Evolutionary conservation across 202 grass and related monocot species (phyloP), one percentile per base, ranked within the genome.

Genomic region (Hordeum pubiflorum): DNA sequence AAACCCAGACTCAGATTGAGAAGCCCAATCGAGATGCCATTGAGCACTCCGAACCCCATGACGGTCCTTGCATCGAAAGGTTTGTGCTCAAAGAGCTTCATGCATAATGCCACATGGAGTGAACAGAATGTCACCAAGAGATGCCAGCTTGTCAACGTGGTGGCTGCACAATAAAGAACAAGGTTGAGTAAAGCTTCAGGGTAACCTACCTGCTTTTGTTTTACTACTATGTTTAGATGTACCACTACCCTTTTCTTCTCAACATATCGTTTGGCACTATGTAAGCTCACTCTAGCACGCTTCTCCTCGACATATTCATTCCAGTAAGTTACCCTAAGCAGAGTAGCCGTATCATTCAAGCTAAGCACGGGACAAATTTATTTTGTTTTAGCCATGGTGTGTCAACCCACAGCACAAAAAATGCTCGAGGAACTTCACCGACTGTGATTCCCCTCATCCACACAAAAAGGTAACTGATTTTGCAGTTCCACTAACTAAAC

Each of bases 121-220:
- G 96, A 99, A 66, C 96, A 99, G 63, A 98, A 98, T 5, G 96
- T 98, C 23, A 98, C 96, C 68, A 98, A 78, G 32, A 98, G 92
- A 95, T 98, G 96, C 96, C 96, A 99, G 71, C 96, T 95, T 64
- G 96, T 99, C 92, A 99, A 88, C 62, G 96, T 99, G 78, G 96
- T 99, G 63, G 96, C 96, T 99, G 90, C 82, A 78, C 71, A 79
- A 79, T 24, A 77, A 85, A 75, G 21, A 50, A 14, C 52, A 34
- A 44, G 48, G 31, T 73, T 82, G 22, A 52, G 79, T 66, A 66
- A 65, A 37, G 13, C 14, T 73, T 24, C 4, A 60, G 11, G 8
- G 26, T 17, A 73, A 66, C 5, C 26, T 29, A 62, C 14, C 74
- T 59, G 6, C 5, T 14, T 69, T 41, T 43, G 65, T 56, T 38